These are phyloP conservation scores for Linnemannia zychae DNA, from an alignment of 192 early-diverging fungal species.

Conservation along the genomic window DNA sequence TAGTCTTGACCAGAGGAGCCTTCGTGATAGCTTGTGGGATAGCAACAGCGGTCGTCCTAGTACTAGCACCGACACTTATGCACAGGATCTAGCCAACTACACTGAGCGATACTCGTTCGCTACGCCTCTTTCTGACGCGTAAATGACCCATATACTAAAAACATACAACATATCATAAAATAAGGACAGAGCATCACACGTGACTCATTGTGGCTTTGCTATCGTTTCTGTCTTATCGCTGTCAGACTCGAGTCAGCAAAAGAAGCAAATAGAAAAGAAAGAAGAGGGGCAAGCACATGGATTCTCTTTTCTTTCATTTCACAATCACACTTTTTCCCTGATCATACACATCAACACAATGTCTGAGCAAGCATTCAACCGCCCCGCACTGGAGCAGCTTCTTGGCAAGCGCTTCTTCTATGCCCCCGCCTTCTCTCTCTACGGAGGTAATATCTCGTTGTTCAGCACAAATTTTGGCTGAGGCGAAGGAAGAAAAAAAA, in stretches of 20 bases:
- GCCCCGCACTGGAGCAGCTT: conserved; percentile 65
- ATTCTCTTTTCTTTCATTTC: conserved; percentile 16
- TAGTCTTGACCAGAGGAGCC: neutral
- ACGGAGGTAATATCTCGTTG: conserved; percentile 79
- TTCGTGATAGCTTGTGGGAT: conserved; percentile 1
- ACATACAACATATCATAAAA: neutral
- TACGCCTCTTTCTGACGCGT: neutral
- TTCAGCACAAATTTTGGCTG: neutral
- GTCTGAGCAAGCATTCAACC: conserved; percentile 53
- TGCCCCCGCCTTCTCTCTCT: conserved; percentile 95
- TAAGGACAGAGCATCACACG: neutral
- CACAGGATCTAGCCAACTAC: conserved; percentile 15
- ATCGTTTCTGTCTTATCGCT: neutral
- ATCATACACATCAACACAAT: conserved; percentile 23
- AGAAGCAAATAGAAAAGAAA: neutral
- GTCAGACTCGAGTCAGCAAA: neutral
- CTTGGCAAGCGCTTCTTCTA: conserved; percentile 96
- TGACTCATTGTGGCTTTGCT: conserved; percentile 25
- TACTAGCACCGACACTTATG: conserved; percentile 11
- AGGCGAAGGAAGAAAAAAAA: neutral
- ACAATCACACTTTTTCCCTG: neutral
- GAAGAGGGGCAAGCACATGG: neutral
- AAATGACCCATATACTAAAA: neutral
- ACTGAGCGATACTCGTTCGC: neutral
- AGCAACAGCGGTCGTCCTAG: neutral